These are phyloP conservation scores for Sanguinoderma infundibulare DNA, from an alignment of 1,284 basidiomycete genomes.

Conservation along the genomic window DNA sequence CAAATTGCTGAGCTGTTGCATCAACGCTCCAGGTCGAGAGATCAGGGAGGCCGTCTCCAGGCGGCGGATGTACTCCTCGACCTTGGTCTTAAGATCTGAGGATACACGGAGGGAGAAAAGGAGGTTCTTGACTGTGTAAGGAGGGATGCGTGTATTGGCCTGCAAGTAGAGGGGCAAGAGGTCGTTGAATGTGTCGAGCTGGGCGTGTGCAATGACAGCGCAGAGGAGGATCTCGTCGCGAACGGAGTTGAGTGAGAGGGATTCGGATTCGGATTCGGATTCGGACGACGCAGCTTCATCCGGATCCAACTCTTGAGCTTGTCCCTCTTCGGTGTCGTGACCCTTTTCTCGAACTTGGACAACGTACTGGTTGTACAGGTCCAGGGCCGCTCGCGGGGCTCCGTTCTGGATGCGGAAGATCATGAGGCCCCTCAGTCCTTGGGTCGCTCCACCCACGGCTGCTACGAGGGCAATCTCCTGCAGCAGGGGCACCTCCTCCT, in stretches of 20 bases:
- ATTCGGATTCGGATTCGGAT: background rate
- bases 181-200: slow-evolving; percentile 53
- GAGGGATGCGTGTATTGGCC: slow-evolving; percentile 42
- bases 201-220: slow-evolving; percentile 62
- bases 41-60: slow-evolving; percentile 57
- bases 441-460: slow-evolving; percentile 43
- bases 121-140: slow-evolving; percentile 40
- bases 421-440: slow-evolving; percentile 57
- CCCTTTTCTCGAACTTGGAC: slow-evolving; percentile 14
- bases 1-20: slow-evolving; percentile 53
- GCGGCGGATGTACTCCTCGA: slow-evolving; percentile 48
- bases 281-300: background rate
- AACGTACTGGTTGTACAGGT: slow-evolving; percentile 50
- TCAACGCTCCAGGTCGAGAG: slow-evolving; percentile 50
- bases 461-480: slow-evolving; percentile 55
- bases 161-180: slow-evolving; percentile 51
- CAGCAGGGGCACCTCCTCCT: slow-evolving; percentile 36
- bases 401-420: slow-evolving; percentile 45
- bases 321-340: slow-evolving; percentile 1
- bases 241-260: slow-evolving; percentile 11
- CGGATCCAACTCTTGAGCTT: slow-evolving; percentile 14
- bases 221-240: slow-evolving; percentile 49
- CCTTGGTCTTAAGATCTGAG: slow-evolving; percentile 39
- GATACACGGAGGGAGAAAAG: slow-evolving; percentile 37
- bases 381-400: slow-evolving; percentile 47